These are phyloP conservation scores for Aureobasidium sp. DNA, from an alignment of 2,329 filamentous ascomycete species.

Conservation along the genomic window DNA sequence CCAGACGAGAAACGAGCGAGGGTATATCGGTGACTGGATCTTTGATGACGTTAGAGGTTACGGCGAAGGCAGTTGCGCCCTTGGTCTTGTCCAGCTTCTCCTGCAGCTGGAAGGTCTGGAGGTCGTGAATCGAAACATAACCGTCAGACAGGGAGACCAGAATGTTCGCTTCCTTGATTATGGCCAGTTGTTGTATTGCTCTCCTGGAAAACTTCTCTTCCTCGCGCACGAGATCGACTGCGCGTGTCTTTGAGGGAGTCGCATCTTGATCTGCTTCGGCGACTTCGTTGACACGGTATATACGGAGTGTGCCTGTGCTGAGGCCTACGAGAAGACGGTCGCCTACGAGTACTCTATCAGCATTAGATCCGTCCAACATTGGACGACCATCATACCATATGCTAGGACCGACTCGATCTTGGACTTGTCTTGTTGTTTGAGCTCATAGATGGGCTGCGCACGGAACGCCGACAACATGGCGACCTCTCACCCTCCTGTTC, in stretches of 20 bases:
- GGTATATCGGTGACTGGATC: slow-evolving; percentile 81
- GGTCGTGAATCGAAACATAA: slow-evolving; percentile 81
- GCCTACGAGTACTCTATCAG: slow-evolving; percentile 42
- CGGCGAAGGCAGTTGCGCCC: slow-evolving; percentile 82
- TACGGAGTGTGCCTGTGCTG: slow-evolving; percentile 77
- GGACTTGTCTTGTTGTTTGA: slow-evolving; percentile 89
- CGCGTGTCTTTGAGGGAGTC: slow-evolving; percentile 26
- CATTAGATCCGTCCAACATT: too few relatives aligned
- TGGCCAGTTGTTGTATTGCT: slow-evolving; percentile 85
- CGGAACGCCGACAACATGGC: slow-evolving; percentile 94
- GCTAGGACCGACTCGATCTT: slow-evolving; percentile 94
- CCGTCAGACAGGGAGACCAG: slow-evolving; percentile 88
- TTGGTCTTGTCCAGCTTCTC: slow-evolving; percentile 77
- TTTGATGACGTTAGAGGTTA: slow-evolving; percentile 92
- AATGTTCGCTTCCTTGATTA: slow-evolving; percentile 90
- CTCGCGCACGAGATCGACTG: slow-evolving; percentile 81
- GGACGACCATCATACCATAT: slow-evolving; percentile 53
- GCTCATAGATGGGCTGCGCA: slow-evolving; percentile 92
- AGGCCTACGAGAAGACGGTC: slow-evolving; percentile 88
- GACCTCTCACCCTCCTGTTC: not conserved
- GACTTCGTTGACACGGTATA: slow-evolving; percentile 81
- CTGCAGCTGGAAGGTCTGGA: slow-evolving; percentile 74
- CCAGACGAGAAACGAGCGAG: slow-evolving; percentile 84
- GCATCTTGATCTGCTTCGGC: slow-evolving; percentile 37
- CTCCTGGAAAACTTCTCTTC: slow-evolving; percentile 89